Base-by-base conservation (phyloP, 2,329 filamentous ascomycete genomes). In the Geosmithia flava region DNA sequence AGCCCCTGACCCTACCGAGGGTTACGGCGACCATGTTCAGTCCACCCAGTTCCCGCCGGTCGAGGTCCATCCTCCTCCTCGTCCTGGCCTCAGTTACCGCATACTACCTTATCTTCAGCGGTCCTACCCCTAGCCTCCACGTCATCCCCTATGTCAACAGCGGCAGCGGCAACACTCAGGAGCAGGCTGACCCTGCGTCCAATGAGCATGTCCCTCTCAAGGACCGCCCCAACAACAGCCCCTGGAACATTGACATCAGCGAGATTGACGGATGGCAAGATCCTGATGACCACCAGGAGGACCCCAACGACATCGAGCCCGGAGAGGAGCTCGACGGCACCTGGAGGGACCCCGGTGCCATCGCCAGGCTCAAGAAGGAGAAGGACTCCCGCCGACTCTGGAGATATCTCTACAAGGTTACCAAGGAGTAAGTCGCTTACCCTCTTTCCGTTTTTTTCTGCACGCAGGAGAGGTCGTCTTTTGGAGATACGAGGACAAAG, bases 61-160 rank as follows among this genome's bases (percentile, higher is more conserved):
- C 69, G 48, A 68, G 64, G 56, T 61, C 65, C 40, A 52, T 74
- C 29, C 53, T 73, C 10, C 53, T 72, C 37, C 56, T 71, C 20
- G 59, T 60, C 30, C 49, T 72, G 20, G 66, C 65, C 29, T 56
- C 64, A 37, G 53, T 67, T 19, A 61, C 65, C n/a, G 61, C 69
- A 33, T 74, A 72, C 54, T 69, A 66, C 54, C 52, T 72, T 42
- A 52, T 71, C 19, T 63, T 71, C 49, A 66, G 63, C 51, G 60
- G 59, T 19, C 60, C 65, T 15, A 51, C 56, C 15, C 55, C 60
- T 10, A 57, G 54, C 20, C 56, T 66, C 40, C 64, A 58, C 45
- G 61, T 66, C 20, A 65, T 68, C 10, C 64, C 63, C 2, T 62
- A 61, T 44, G 50, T 54, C 15, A 50, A 51, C 27, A 37, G 23